Evolutionary conservation across 306 rosid genomes (phyloP).

Genomic region (Castanea mollissima): DNA sequence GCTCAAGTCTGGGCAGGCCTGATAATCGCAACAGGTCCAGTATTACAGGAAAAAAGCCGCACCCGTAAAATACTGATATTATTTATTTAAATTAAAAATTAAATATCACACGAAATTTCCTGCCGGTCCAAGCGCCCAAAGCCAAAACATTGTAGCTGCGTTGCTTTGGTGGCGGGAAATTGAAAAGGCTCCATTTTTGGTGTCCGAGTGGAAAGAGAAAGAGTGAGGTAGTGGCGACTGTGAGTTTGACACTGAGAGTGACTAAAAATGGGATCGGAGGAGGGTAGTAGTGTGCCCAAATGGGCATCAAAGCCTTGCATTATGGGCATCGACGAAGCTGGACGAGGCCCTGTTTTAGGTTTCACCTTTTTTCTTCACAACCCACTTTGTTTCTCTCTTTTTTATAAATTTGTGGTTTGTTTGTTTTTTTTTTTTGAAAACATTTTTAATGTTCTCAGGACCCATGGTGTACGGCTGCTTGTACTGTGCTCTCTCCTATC

Average conservation of each 20-base stretch:
- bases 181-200: background rate
- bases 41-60: no score
- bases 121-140: no score
- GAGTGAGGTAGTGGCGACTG: background rate
- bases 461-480: conserved; percentile 89
- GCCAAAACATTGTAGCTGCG: background rate
- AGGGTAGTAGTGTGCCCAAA: conserved; percentile 22
- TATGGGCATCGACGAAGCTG: conserved; percentile 97
- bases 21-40: no score
- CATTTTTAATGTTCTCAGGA: conserved; percentile 35
- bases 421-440: background rate
- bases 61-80: no score
- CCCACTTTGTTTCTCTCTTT: background rate
- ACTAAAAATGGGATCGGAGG: conserved; percentile 45
- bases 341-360: conserved; percentile 97
- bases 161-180: conserved; percentile 35
- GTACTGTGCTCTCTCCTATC: conserved; percentile 73
- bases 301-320: conserved; percentile 78
- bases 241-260: background rate
- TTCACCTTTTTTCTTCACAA: background rate
- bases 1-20: no score
- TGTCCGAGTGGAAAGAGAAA: background rate
- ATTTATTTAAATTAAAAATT: no score
- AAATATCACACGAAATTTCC: no score
- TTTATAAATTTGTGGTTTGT: background rate